These are phyloP conservation scores for Plasmodium relictum DNA, from an alignment of 169 alveolate species.

Conservation along the genomic window DNA sequence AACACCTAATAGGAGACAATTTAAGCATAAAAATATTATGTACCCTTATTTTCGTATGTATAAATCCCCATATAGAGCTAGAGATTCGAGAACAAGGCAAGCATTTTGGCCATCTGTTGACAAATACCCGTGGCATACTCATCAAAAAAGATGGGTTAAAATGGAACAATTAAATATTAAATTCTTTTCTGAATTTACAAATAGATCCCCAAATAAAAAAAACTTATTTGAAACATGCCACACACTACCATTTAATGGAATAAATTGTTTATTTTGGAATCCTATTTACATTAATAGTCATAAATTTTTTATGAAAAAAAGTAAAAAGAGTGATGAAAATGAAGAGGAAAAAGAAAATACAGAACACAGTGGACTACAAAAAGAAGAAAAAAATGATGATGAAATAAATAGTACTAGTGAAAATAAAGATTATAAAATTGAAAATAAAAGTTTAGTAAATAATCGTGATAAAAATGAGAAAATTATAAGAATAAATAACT, in stretches of 20 bases:
- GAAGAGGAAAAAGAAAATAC: conserved; percentile 11
- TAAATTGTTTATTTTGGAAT: conserved; percentile 82
- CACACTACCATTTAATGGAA: conserved; percentile 86
- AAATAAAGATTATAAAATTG: conserved; percentile 3
- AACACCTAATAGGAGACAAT: conserved; percentile 76
- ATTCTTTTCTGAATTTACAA: conserved; percentile 82
- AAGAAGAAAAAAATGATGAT: conserved; percentile 25
- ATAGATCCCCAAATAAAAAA: conserved; percentile 49
- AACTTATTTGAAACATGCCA: conserved; percentile 84
- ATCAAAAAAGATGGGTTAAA: conserved; percentile 83
- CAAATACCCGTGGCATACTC: conserved; percentile 88
- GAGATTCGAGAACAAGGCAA: conserved; percentile 83
- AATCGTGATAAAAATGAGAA: conserved; percentile 63
- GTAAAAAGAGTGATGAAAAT: conserved; percentile 10
- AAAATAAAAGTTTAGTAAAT: conserved; percentile 39
- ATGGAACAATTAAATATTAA: conserved; percentile 76
- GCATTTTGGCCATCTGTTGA: conserved; percentile 86
- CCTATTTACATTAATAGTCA: conserved; percentile 37
- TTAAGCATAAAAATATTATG: conserved; percentile 79
- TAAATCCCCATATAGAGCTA: conserved; percentile 85
- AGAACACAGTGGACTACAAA: conserved; percentile 13
- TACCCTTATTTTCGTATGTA: conserved; percentile 85
- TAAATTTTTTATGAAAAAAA: conserved; percentile 32
- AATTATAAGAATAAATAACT: conserved; percentile 57
- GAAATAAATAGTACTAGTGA: neutral